Evolutionary conservation across 2,329 filamentous ascomycete species (phyloP), one percentile per base, ranked within the genome.

Genomic region (Penicillium sp.): DNA sequence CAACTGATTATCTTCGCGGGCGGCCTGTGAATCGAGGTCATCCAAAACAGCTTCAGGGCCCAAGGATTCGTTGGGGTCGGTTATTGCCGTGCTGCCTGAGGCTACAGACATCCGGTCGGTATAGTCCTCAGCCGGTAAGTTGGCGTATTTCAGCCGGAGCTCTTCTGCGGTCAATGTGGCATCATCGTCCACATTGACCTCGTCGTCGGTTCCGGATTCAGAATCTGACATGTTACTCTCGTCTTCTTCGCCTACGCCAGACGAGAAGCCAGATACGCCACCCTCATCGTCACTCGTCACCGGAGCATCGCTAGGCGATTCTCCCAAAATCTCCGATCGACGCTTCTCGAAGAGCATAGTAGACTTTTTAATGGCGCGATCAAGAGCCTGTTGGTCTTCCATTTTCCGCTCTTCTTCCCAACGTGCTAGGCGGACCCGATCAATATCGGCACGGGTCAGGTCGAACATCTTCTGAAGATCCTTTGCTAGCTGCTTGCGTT

Each of bases 401-500:
- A 66, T 63, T 53, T 72, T 72, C 44, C 66, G 65, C 64, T 84
- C 77, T 54, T 79, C 77, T 61, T 83, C 79, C 74, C 79, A 83
- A 40, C 73, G 73, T 45, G 75, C 74, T 49, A 80, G 69, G 33
- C 79, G 75, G 53, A 72, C 70, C 47, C 76, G 74, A 54, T 82
- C 75, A 29, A 83, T 77, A 55, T 84, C 79, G 12, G 73, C 72
- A 48, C 71, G 75, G 40, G 82, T 77, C 48, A 80, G 66, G 40
- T 78, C 74, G 73, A 82, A 85, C 57, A 80, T 77, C 52, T 77
- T 76, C 54, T 79, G 77, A 50, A 85, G 66, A 63, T 84, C 81
- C 48, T 75, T 78, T 35, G 85, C 75, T 15, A 96, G 79, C 52
- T 83, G 78, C 53, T 81, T 87, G 66, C 93, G 95, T 26, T 82